Evolutionary conservation across 169 alveolate species (phyloP).

Genomic region (Plasmodium chabaudi): DNA sequence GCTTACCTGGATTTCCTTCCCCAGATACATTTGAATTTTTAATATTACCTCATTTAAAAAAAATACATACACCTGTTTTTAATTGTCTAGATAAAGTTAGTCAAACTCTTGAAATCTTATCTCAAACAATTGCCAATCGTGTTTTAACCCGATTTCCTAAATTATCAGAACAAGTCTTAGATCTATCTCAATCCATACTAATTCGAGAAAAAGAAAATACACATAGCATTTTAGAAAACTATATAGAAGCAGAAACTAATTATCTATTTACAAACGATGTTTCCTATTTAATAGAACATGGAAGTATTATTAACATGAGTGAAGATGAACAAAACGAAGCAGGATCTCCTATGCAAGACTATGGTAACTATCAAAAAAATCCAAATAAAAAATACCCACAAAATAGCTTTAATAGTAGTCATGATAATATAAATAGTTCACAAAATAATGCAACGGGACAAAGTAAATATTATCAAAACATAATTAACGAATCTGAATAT

Average conservation of each 20-base stretch:
- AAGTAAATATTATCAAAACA: slow-evolving; percentile 38
- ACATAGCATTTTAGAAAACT: slow-evolving; percentile 88
- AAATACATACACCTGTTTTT: slow-evolving; percentile 83
- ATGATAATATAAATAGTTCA: slow-evolving; percentile 20
- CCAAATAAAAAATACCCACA: slow-evolving; percentile 56
- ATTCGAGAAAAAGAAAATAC: slow-evolving; percentile 92
- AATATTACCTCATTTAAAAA: slow-evolving; percentile 95
- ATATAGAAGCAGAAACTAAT: slow-evolving; percentile 92
- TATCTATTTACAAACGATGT: slow-evolving; percentile 96
- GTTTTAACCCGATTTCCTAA: slow-evolving; percentile 95
- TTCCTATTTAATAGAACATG: slow-evolving; percentile 90
- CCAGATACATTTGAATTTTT: slow-evolving; percentile 97
- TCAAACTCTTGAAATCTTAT: slow-evolving; percentile 90
- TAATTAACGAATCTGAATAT: slow-evolving; percentile 54
- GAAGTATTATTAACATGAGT: slow-evolving; percentile 79
- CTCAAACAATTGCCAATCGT: slow-evolving; percentile 92
- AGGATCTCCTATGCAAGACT: slow-evolving; percentile 18
- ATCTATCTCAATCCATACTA: slow-evolving; percentile 88
- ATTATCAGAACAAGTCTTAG: slow-evolving; percentile 92
- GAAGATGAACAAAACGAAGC: slow-evolving; percentile 77
- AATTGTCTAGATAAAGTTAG: slow-evolving; percentile 85
- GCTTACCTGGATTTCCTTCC: slow-evolving; percentile 98
- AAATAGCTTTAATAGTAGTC: slow-evolving; percentile 11
- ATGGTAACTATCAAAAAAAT: neutral
- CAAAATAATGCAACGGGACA: neutral